phyloP scores from a whole-genome alignment of 441 rosid species.

The Jatropha podagrica region DNA sequence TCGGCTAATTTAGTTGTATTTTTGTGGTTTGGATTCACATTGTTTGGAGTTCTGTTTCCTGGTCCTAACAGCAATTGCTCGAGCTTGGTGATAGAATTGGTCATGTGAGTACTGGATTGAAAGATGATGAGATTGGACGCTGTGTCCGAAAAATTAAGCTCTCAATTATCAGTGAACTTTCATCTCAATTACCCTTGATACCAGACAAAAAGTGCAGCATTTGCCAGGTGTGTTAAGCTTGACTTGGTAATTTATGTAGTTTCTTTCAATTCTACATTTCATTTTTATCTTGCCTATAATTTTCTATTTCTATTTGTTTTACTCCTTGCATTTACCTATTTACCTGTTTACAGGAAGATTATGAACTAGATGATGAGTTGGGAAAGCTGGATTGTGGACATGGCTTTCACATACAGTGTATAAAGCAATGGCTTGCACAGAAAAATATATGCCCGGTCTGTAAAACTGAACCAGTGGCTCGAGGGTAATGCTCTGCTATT shows the following conservation, averaged over 20 bases:
- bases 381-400: conserved; percentile 83
- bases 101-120: conserved; percentile 75
- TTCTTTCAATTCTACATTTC: background rate
- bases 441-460: conserved; percentile 89
- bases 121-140: conserved; percentile 64
- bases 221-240: conserved; percentile 63
- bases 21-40: no score
- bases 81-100: conserved; percentile 95
- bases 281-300: no score
- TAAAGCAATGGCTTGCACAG: conserved; percentile 80
- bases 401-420: conserved; percentile 72
- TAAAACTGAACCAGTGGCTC: conserved; percentile 43
- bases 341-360: conserved; percentile 61
- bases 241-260: background rate
- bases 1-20: no score
- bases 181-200: conserved; percentile 30
- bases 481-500: conserved; percentile 30
- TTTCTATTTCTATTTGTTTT: background rate
- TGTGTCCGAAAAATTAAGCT: conserved; percentile 62
- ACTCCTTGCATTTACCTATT: background rate
- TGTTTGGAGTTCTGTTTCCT: background rate
- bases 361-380: conserved; percentile 56
- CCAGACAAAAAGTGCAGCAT: conserved; percentile 76
- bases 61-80: conserved; percentile 65
- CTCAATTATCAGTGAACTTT: conserved; percentile 31